Evolutionary conservation across 169 alveolate genomes (phyloP), one percentile per base, ranked within the genome.

Genomic region (Theileria annulata): DNA sequence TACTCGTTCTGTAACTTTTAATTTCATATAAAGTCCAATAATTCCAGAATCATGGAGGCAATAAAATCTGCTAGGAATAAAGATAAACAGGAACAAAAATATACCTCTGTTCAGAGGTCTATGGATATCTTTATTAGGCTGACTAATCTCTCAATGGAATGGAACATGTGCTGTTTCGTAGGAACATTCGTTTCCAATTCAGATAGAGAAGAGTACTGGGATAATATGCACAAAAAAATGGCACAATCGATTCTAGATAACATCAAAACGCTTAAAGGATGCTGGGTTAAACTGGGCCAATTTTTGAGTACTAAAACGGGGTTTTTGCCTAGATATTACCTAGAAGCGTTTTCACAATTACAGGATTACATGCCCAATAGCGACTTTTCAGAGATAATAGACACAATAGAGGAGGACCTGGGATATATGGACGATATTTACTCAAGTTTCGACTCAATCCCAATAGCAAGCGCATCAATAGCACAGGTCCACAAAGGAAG

Each of bases 261-360:
- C 82, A 95, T 95, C 60, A 87, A 85, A 71, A 95, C 93, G 48
- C 76, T 95, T 64, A 85, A 92, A 74, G 96, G 97, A 13, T 94
- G 97, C 96, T 95, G 98, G 98, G 96, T 94, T 31, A 95, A 94
- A 75, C 96, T 95, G 12, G 98, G 98, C 25, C 98, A 95, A 79
- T 92, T 95, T 77, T 73, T 95, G 85, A 93, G 97, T 74, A 95
- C 98, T 3, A 93, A 95, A 71, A 88, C 95, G 63, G 97, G 95
- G 62, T 72, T 95, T 72, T 81, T 95, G 71, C 98, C 98, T 21
- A 75, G 75, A 73, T 94, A 93, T 78, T 95, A 94, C 85, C 79
- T 95, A 42, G 91, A 88, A 31, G 93, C 95, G 77, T 80, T 95
- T 35, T 85, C 93, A 8, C 92, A 91, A 64, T 88, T 95, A 47